Conservation (phyloP, 176 grass and related monocot species). For the Neostapfia colusana region DNA sequence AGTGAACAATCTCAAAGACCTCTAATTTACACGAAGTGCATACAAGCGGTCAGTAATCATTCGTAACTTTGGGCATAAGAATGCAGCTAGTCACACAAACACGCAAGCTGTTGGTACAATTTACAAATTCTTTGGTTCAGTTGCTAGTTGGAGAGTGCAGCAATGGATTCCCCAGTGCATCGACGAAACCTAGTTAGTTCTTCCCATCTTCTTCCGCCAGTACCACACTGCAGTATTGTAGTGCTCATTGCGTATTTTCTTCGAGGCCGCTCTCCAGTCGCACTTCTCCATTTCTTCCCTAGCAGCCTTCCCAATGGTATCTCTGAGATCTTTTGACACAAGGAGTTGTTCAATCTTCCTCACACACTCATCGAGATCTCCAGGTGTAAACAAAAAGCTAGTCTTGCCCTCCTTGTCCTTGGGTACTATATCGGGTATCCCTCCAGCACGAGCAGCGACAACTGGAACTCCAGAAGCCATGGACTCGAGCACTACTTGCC, state of each 20-base stretch:
- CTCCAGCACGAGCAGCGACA: conserved; percentile 88
- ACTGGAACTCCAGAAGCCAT: conserved; percentile 94
- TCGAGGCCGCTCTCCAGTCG: conserved; percentile 80
- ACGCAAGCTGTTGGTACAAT: conserved; percentile 49
- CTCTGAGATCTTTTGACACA: conserved; percentile 52
- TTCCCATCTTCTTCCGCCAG: conserved; percentile 69
- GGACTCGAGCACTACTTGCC: conserved; percentile 93
- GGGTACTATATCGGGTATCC: conserved; percentile 88
- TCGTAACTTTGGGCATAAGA: conserved; percentile 32
- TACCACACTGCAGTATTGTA: conserved; percentile 65
- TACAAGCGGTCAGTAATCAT: conserved; percentile 40
- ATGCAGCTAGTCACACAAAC: conserved; percentile 43
- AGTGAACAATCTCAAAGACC: conserved; percentile 27
- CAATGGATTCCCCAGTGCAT: neutral
- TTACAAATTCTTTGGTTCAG: conserved; percentile 46
- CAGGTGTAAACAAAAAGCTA: conserved; percentile 76
- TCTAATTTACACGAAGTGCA: conserved; percentile 51
- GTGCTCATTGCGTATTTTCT: conserved; percentile 79
- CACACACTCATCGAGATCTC: conserved; percentile 77
- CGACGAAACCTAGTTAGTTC: conserved; percentile 34
- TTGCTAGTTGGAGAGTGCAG: conserved; percentile 30
- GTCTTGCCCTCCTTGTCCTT: conserved; percentile 82
- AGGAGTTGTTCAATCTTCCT: conserved; percentile 74
- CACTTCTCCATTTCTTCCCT: conserved; percentile 89
- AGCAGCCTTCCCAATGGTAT: conserved; percentile 65